Evolutionary conservation across 1,284 basidiomycete species (phyloP).

Genomic region (Sanguinoderma infundibulare): DNA sequence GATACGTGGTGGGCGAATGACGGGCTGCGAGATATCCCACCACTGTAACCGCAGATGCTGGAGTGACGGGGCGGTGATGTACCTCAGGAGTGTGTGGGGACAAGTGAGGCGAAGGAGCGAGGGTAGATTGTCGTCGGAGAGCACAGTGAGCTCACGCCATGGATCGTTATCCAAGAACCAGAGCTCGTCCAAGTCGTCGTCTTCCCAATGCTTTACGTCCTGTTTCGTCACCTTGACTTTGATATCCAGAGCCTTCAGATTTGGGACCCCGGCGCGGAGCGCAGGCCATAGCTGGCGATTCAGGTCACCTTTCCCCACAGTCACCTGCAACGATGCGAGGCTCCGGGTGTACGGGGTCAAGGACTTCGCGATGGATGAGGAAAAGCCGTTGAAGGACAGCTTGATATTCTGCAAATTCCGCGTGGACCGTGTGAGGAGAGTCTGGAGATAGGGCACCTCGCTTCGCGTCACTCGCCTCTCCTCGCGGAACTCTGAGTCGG

Average conservation of each 20-base stretch:
- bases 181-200: background rate
- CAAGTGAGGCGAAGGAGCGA: background rate
- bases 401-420: background rate
- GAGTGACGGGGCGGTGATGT: background rate
- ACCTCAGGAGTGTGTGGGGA: background rate
- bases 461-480: background rate
- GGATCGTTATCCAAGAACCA: background rate
- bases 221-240: background rate
- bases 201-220: background rate
- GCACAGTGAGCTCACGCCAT: background rate
- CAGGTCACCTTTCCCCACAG: background rate
- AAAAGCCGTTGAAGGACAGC: background rate
- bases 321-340: background rate
- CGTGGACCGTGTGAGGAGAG: background rate
- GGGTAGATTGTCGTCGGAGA: background rate
- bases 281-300: background rate
- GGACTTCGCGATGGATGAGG: background rate
- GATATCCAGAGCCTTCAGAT: background rate
- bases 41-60: background rate
- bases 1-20: background rate
- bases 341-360: background rate
- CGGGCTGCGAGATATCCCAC: background rate
- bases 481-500: background rate
- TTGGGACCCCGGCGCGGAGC: background rate
- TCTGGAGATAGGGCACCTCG: background rate